phyloP scores from a whole-genome alignment of 2,329 filamentous ascomycete genomes.

The Coniochaeta sp. region DNA sequence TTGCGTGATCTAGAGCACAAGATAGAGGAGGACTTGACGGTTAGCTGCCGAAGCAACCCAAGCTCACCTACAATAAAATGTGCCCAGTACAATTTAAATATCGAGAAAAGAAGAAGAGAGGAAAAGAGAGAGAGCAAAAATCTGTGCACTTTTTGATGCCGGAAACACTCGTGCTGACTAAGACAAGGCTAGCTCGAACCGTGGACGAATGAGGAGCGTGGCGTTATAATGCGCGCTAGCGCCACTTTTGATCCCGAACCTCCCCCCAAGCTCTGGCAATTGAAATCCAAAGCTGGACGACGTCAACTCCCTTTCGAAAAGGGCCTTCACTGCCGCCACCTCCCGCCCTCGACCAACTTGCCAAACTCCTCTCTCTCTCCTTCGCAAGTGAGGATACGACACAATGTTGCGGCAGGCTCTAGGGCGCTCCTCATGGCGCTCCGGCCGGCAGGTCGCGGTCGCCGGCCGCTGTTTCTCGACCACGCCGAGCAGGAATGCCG shows the following conservation, averaged over 20 bases:
- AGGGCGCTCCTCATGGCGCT: constrained; percentile 62
- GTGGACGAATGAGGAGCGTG: background rate
- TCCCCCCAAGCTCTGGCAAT: constrained; percentile 1
- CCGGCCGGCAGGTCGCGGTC: constrained; percentile 48
- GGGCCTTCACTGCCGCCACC: constrained; percentile 10
- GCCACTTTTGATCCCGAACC: background rate
- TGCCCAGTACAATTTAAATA: constrained; percentile 58
- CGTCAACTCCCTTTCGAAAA: constrained; percentile 4
- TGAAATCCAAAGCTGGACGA: constrained; percentile 8
- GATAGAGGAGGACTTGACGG: constrained; percentile 66
- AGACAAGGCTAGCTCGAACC: background rate
- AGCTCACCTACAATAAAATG: constrained; percentile 68
- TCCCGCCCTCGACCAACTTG: background rate
- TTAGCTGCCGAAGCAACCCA: constrained; percentile 40
- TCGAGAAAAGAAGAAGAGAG: constrained; percentile 30
- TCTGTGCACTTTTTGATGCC: constrained; percentile 6
- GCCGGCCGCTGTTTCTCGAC: constrained; percentile 76
- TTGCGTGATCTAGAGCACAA: constrained; percentile 56
- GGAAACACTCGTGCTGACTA: background rate
- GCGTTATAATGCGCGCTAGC: background rate
- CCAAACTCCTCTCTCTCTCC: constrained; percentile 27
- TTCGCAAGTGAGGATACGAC: constrained; percentile 44
- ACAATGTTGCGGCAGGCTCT: constrained; percentile 64
- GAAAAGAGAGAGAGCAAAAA: constrained; percentile 18
- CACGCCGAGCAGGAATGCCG: constrained; percentile 69